Conservation (phyloP, 176 grass and related monocot genomes). For the Zea mays region Zm-B73-REFERENCE-NAM-5.0 NC_050101.1:179995001-179995500, state of each 20-base stretch:
- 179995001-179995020: constrained; percentile 47
- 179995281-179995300: constrained; percentile 71
- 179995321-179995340: constrained; percentile 54
- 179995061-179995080: constrained; percentile 51
- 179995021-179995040: constrained; percentile 55
- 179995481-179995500: constrained; percentile 16
- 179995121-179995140: constrained; percentile 9
- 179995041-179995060: constrained; percentile 46
- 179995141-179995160: neutral
- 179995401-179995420: constrained; percentile 46
- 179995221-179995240: constrained; percentile 59
- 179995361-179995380: constrained; percentile 52
- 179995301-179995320: constrained; percentile 54
- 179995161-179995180: neutral
- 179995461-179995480: neutral
- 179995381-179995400: constrained; percentile 67
- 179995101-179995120: constrained; percentile 54
- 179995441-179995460: neutral
- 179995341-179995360: constrained; percentile 66
- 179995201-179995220: constrained; percentile 48
- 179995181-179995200: constrained; percentile 41
- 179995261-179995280: constrained; percentile 63
- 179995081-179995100: constrained; percentile 44
- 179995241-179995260: constrained; percentile 56
- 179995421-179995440: neutral